A percentile compares a stretch with the other conserved stretches of the same genome.
Conservation (phyloP, 2,329 filamentous ascomycete species). For the Microcyclospora pomicola region DNA sequence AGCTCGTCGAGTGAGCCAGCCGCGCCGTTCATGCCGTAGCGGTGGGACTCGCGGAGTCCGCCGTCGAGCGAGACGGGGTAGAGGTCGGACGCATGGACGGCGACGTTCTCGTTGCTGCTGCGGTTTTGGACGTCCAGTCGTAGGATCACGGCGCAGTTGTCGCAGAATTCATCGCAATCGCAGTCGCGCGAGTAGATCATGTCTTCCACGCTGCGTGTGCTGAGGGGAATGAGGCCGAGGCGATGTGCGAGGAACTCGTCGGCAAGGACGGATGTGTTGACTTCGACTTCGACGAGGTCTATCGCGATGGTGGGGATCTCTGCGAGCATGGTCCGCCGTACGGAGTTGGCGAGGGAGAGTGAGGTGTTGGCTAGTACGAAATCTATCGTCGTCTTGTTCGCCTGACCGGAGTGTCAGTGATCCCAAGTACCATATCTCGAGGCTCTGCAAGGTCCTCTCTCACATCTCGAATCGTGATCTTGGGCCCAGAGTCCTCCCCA, state of each 20-base stretch:
- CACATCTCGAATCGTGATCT: slow-evolving; percentile 35
- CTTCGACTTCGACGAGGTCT: slow-evolving; percentile 83
- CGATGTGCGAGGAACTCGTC: slow-evolving; percentile 94
- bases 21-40: slow-evolving; percentile 47
- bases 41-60: slow-evolving; percentile 54
- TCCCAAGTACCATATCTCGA: slow-evolving; percentile 1
- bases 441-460: slow-evolving; percentile 4
- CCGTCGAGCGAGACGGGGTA: slow-evolving; percentile 45
- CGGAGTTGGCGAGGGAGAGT: slow-evolving; percentile 80
- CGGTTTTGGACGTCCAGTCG: slow-evolving; percentile 59
- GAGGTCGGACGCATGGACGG: slow-evolving; percentile 83
- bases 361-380: slow-evolving; percentile 86
- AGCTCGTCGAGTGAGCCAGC: slow-evolving; percentile 56
- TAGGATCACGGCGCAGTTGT: slow-evolving; percentile 76
- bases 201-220: slow-evolving; percentile 66
- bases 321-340: slow-evolving; percentile 80
- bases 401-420: slow-evolving; percentile 31
- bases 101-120: slow-evolving; percentile 75
- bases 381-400: slow-evolving; percentile 63
- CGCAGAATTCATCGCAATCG: slow-evolving; percentile 91
- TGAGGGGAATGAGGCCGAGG: slow-evolving; percentile 77
- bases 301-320: slow-evolving; percentile 92
- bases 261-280: slow-evolving; percentile 87
- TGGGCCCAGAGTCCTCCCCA: slow-evolving; percentile 31
- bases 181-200: slow-evolving; percentile 86